These are phyloP conservation scores for Tieghemostelium lacteum DNA, from an alignment of 78 protist species.

Conservation along the genomic window DNA sequence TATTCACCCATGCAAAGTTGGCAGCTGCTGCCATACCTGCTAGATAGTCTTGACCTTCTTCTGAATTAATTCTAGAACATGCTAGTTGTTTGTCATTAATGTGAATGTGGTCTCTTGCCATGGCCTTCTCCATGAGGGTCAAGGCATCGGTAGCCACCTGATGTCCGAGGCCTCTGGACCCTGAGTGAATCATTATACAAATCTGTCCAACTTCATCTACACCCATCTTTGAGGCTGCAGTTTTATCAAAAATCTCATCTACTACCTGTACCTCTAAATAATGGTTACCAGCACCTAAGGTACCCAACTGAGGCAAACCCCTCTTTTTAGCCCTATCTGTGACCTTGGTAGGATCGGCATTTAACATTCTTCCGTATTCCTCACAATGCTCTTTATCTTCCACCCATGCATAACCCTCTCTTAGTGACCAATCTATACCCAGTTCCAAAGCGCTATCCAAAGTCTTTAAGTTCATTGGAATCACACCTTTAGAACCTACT, in stretches of 20 bases:
- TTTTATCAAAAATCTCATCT: conserved; percentile 92
- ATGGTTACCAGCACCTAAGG: conserved; percentile 98
- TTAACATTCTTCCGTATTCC: conserved; percentile 94
- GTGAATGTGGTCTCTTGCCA: conserved; percentile 86
- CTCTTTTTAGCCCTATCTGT: conserved; percentile 94
- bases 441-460: conserved; percentile 86
- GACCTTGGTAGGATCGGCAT: conserved; percentile 90
- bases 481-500: conserved; percentile 94
- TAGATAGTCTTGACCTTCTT: conserved; percentile 89
- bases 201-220: conserved; percentile 88
- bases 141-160: conserved; percentile 97
- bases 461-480: conserved; percentile 82
- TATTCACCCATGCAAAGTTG: conserved; percentile 96
- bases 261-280: conserved; percentile 95
- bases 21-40: conserved; percentile 96
- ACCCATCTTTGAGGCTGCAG: conserved; percentile 95
- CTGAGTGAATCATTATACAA: conserved; percentile 93
- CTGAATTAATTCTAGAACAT: conserved; percentile 51
- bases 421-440: conserved; percentile 95
- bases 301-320: conserved; percentile 94
- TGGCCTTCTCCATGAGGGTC: conserved; percentile 92
- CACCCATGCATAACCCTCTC: conserved; percentile 97
- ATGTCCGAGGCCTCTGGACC: conserved; percentile 97
- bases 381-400: conserved; percentile 98
- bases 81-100: conserved; percentile 90